Evolutionary conservation across 208 protist species (phyloP), one percentile per base, ranked within the genome.

Genomic region (Crithidia brevicula): DNA sequence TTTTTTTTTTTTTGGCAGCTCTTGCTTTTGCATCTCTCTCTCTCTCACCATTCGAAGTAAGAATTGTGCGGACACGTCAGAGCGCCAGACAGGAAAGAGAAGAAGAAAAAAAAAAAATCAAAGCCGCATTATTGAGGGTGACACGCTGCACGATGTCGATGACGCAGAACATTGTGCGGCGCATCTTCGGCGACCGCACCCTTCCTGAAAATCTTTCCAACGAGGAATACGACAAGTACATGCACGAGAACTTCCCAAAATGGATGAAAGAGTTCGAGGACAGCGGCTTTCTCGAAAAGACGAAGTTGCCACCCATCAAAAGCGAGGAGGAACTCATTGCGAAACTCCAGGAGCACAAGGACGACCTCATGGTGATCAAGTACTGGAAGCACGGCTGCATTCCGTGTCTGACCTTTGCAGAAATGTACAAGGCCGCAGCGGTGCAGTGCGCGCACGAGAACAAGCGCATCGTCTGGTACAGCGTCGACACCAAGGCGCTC

Each of bases 341-440:
- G n/a, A 96, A 94, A 56, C 81, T 97, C 20, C 72, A 87, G 61
- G 74, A 96, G 74, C 90, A 97, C 78, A 85, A 88, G 59, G 62
- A 95, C 66, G 90, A 97, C 57, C 62, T 97, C 25, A 80, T 97
- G 76, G 90, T 97, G 40, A 82, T 97, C 59, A 97, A 97, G 64
- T 97, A 83, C 62, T 97, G 93, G 92, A 97, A 97, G 70, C 88
- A 95, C 53, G 85, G 90, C 36, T 97, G 93, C 72, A 91, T 97
- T 67, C 93, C 93, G 15, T 97, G 93, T 72, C 62, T 96, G 20
- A 83, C 89, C 2, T 86, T 96, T 25, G 89, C 93, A 2, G 92
- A 97, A 70, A 97, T 96, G 93, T 95, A 94, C 77, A 97, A 97
- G 74, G 77, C 82, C 50, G 88, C 79, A 27, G 65, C 86, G 11